Conservation (phyloP, 441 rosid species). For the Manihot esculenta region DNA sequence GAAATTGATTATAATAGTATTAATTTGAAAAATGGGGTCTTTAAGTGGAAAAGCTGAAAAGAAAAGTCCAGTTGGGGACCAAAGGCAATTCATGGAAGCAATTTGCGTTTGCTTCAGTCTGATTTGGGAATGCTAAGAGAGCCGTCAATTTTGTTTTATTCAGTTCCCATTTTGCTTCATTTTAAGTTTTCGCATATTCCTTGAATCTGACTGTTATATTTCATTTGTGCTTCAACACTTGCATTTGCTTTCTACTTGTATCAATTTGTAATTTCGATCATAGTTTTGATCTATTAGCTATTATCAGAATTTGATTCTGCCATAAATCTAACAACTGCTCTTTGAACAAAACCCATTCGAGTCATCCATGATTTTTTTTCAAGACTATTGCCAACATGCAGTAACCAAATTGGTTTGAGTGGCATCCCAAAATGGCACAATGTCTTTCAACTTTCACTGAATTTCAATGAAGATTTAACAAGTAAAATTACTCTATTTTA, state of each 20-base stretch:
- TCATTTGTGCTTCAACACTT: not conserved
- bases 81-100: not conserved
- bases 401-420: too few relatives aligned
- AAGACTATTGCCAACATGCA: too few relatives aligned
- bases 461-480: too few relatives aligned
- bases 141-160: conserved; percentile 14
- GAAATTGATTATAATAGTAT: not conserved
- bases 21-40: not conserved
- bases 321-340: too few relatives aligned
- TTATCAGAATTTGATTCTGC: too few relatives aligned
- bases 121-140: conserved; percentile 2
- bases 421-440: too few relatives aligned
- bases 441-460: too few relatives aligned
- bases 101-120: not conserved
- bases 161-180: conserved; percentile 9
- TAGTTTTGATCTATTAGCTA: too few relatives aligned
- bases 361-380: too few relatives aligned
- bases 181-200: not conserved
- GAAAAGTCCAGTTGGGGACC: not conserved
- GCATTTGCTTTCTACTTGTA: not conserved
- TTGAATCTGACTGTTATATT: not conserved
- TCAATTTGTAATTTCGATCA: too few relatives aligned
- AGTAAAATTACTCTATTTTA: too few relatives aligned
- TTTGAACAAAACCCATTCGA: too few relatives aligned
- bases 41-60: not conserved